Base-by-base conservation (phyloP, 805 yeast species). In the Wickerhamia fluorescens region DNA sequence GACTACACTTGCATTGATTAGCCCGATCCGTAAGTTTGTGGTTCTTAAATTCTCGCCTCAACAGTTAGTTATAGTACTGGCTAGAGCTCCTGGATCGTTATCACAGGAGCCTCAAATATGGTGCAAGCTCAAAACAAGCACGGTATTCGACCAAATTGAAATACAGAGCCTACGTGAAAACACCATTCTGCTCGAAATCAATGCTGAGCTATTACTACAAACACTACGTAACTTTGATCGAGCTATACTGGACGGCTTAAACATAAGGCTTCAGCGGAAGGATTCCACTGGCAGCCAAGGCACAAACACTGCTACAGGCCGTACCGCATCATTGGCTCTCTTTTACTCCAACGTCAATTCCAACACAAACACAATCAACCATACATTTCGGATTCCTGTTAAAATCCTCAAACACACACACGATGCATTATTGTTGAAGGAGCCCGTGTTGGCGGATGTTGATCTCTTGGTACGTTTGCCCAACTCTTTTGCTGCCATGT, bases 301-400 rank as follows among this genome's bases (percentile, higher is more conserved):
- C 21, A 30, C 38, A 6, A 44, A 34, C 19, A 30, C 36, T 9
- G 42, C 46, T 13, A 51, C 55, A 21, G 58, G 66, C 18, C 41
- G 69, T 26, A 53, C 64, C 2, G 78, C 81, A 2, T 66, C 71
- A 14, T 52, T 81, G 31, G 73, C 76, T 0, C 40, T 81, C 10
- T 66, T 62, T 38, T 78, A 75, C 44, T 64, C 71, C 12, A 76
- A 73, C 36, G 55, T 52, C 50, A 42, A 58, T 50, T 20, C 48
- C 50, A 28, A 49, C 51, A 30, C 66, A 7, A 65, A 68, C 14
- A 56, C 71, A 3, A 65, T 83, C 11, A 68, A 70, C 36, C 86
- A 80, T 44, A 68, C 82, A 6, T 75, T 78, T 42, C 73, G 75
- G 28, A 71, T 88, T 12, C 89, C 94, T 0, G 83, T 83, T 2